Base-by-base conservation (phyloP, 805 yeast species). In the Candida silvicultrix region DNA sequence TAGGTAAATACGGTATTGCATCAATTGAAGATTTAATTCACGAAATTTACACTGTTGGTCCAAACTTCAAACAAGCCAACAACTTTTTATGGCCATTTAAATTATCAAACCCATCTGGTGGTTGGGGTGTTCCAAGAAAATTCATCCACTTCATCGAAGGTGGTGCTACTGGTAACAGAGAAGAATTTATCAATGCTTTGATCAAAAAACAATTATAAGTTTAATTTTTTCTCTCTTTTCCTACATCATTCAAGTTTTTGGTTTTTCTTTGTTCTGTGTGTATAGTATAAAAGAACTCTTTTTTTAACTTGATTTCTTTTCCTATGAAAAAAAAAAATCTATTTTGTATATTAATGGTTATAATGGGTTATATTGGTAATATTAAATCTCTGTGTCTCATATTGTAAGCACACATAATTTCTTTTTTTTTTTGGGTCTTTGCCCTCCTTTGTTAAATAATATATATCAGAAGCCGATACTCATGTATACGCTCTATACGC, bases 151-250 rank as follows among this genome's bases (percentile, higher is more conserved):
- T 85, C 71, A 85, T 89, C 81, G 95, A 87, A 79, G 96, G 96
- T 81, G 96, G 96, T 85, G 84, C 94, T 80, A 82, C 89, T 74
- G 96, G 96, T 85, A 89, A 89, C 95, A 86, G 96, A 78, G 96
- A 89, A 80, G 83, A 87, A 68, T 85, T 79, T 87, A 89, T 89
- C 77, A 89, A 89, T 85, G 83, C 85, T 72, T 85, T 89, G 75
- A 87, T 88, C 70, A 86, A 88, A 55, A 59, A 59, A 52, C 64
- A 59, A 58, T 57, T 59, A 55, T 59, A 58, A 57, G 61, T 45
- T 53, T 10, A 37, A 47, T 49, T 29, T 45, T 4, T n/a, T 5
- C n/a, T n/a, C n/a, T n/a, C n/a, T n/a, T n/a, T n/a, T n/a, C n/a
- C n/a, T n/a, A n/a, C n/a, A n/a, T n/a, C n/a, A n/a, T n/a, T n/a